These are phyloP conservation scores for Kwoniella dejecticola DNA, from an alignment of 768 basidiomycete genomes.

Conservation along the genomic window DNA sequence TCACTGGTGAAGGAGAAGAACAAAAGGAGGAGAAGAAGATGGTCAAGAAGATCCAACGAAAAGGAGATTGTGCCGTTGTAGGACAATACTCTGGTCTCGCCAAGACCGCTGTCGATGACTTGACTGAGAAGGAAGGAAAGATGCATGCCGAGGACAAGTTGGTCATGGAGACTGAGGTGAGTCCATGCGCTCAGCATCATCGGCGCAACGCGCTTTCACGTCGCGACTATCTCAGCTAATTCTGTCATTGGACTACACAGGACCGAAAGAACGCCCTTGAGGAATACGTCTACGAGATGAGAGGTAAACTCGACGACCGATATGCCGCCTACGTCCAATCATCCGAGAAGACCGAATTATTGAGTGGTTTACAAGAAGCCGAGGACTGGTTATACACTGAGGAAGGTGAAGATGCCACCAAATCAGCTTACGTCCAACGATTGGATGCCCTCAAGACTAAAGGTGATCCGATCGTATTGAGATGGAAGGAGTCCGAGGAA, in stretches of 20 bases:
- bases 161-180: slow-evolving; percentile 93
- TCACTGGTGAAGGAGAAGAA: slow-evolving; percentile 63
- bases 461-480: slow-evolving; percentile 81
- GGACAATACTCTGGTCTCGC: slow-evolving; percentile 69
- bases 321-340: slow-evolving; percentile 75
- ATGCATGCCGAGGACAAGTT: slow-evolving; percentile 93
- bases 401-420: slow-evolving; percentile 91
- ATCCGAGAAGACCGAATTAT: slow-evolving; percentile 75
- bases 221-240: slow-evolving; percentile 3
- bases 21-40: slow-evolving; percentile 63
- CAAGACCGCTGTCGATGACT: slow-evolving; percentile 64
- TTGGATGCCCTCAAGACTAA: slow-evolving; percentile 80
- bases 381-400: slow-evolving; percentile 98
- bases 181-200: too few relatives aligned
- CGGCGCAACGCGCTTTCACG: too few relatives aligned
- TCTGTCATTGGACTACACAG: slow-evolving; percentile 56
- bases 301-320: slow-evolving; percentile 85
- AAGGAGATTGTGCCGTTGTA: slow-evolving; percentile 77
- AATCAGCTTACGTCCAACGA: slow-evolving; percentile 86
- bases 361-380: slow-evolving; percentile 69
- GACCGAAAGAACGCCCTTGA: slow-evolving; percentile 98
- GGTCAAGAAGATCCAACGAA: slow-evolving; percentile 83
- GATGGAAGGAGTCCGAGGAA: slow-evolving; percentile 80
- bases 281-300: slow-evolving; percentile 96
- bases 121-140: slow-evolving; percentile 78